A percentile compares a stretch with the other conserved stretches of the same genome.
Conservation (phyloP, 345 rosid genomes). For the Citrus trifoliata region DNA sequence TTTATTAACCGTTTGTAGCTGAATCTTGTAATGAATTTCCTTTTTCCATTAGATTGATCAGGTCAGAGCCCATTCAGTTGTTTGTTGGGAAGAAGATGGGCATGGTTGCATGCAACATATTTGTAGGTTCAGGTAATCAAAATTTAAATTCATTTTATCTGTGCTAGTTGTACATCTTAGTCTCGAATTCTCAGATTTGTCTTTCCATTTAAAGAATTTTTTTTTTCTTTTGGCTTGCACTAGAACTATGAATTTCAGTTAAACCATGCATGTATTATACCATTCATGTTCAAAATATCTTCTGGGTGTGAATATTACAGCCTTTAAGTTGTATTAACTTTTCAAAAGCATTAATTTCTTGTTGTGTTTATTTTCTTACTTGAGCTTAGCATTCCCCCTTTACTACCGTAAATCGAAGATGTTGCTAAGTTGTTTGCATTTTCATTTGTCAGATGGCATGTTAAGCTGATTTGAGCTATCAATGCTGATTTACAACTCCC, state of each 20-base stretch:
- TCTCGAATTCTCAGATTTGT: neutral
- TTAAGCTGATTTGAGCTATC: too few species aligned
- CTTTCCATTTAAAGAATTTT: neutral
- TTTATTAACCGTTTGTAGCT: neutral
- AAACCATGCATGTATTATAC: neutral
- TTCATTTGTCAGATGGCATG: too few species aligned
- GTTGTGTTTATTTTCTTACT: neutral
- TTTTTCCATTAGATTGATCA: too few species aligned
- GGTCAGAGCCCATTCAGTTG: too few species aligned
- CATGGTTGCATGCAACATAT: neutral
- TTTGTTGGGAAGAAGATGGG: neutral
- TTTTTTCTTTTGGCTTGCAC: too few species aligned
- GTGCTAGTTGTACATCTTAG: neutral
- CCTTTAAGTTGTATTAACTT: neutral
- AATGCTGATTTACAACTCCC: too few species aligned
- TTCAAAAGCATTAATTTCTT: neutral
- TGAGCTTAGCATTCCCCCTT: neutral
- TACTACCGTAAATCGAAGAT: too few species aligned
- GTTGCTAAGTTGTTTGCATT: too few species aligned
- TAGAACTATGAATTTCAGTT: neutral
- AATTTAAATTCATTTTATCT: neutral
- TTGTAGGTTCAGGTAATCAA: neutral
- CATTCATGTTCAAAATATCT: neutral
- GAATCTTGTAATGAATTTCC: neutral
- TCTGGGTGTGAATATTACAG: too few species aligned